Base-by-base conservation (phyloP, 2,329 filamentous ascomycete species). In the Venturiaceae sp. region DNA sequence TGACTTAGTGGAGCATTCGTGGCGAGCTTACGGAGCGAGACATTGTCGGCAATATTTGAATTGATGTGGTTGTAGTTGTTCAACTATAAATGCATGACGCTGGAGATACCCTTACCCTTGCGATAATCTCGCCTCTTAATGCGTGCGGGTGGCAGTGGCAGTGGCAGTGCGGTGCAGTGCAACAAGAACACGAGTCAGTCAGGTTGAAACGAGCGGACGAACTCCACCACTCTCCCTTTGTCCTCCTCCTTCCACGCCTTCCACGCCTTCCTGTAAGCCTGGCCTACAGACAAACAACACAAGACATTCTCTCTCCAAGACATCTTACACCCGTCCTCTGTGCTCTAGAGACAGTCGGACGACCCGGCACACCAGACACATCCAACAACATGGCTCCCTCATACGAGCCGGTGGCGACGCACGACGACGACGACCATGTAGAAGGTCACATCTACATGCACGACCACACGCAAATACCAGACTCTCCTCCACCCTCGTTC, bases 401-500 rank as follows among this genome's bases (percentile, higher is more conserved):
- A 3, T 58, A 58, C 44, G 36, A 59, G 53, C 68, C 75, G 72
- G 70, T 77, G 65, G 71, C 72, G 62, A 71, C 66, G 60, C 67
- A 76, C 64, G 73, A 76, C 64, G 74, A 76, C 53, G 69, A 75
- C 58, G 70, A 75, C 62, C 64, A 67, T 59, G 62, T 63, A 54
- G 66, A 55, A 34, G 53, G 58, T 33, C 58, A 26, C 50, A 46
- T 19, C 53, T 33, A 30, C 23, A 13, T 30, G 9, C 39, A 41
- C 23, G 57, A 63, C 55, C 68, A 68, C 53, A 69, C 71, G 62
- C 66, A 71, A 26, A 70, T 77, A 26, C 77, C 77, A 28, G 69
- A 71, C 62, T 79, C 77, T 61, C 77, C 77, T 63, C 77, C 77
- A 37, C 92, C 92, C 2, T 96, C 92, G 1, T 97, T 96, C 73